Percentiles rank a stretch among this genome's conserved stretches.
Conservation (phyloP, 1,284 basidiomycete genomes). For the Cutaneotrichosporon dermatis region DNA sequence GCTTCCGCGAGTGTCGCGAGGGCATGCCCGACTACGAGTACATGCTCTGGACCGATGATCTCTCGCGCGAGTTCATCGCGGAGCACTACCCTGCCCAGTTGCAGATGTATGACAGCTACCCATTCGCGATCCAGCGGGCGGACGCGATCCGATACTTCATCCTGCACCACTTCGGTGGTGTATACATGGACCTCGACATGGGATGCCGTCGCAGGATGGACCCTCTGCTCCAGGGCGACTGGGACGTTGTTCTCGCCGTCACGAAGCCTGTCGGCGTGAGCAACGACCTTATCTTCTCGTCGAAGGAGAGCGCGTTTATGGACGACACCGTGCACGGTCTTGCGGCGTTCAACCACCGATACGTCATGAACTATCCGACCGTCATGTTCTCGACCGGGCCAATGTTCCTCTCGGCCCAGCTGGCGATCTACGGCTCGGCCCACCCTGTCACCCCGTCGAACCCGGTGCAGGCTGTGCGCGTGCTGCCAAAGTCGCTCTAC, state of each 20-base stretch:
- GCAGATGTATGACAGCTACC: conserved; percentile 85
- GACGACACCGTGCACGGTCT: conserved; percentile 89
- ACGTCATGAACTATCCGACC: conserved; percentile 93
- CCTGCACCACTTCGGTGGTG: conserved; percentile 87
- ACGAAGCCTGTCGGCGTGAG: conserved; percentile 96
- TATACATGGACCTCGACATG: conserved; percentile 96
- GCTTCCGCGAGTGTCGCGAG: conserved; percentile 73
- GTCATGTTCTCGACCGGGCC: conserved; percentile 99
- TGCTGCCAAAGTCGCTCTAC: conserved; percentile 88
- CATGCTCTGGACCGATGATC: conserved; percentile 93
- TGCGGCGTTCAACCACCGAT: conserved; percentile 86
- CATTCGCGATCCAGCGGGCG: conserved; percentile 91
- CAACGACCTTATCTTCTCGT: conserved; percentile 94
- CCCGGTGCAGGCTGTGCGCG: conserved; percentile 67
- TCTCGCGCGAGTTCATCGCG: conserved; percentile 83
- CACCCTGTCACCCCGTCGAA: conserved; percentile 58
- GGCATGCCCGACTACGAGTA: conserved; percentile 96
- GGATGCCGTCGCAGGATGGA: conserved; percentile 89
- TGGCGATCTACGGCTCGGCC: conserved; percentile 71
- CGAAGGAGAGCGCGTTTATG: conserved; percentile 82
- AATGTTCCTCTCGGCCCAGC: conserved; percentile 86
- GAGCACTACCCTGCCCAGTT: conserved; percentile 87
- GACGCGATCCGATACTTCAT: conserved; percentile 98
- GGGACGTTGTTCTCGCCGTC: conserved; percentile 85
- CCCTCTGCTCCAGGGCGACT: conserved; percentile 66